These are phyloP conservation scores for Didymellaceae sp. DNA, from an alignment of 2,329 filamentous ascomycete genomes.

Conservation along the genomic window DNA sequence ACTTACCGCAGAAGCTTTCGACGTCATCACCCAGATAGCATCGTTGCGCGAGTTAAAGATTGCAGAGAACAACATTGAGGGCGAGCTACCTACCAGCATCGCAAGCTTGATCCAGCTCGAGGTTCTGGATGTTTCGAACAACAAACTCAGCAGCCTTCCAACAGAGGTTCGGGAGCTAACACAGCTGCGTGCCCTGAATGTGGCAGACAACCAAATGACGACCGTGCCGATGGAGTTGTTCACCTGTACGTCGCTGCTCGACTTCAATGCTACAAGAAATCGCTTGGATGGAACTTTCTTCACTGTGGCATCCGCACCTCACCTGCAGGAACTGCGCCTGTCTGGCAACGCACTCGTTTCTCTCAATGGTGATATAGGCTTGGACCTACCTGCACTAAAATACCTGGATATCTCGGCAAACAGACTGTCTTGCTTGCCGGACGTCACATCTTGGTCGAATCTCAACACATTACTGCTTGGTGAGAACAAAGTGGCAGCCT, in stretches of 20 bases:
- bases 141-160: conserved; percentile 76
- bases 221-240: conserved; percentile 74
- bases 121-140: conserved; percentile 79
- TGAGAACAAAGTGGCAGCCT: conserved; percentile 76
- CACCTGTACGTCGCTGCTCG: conserved; percentile 70
- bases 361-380: conserved; percentile 55
- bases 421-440: conserved; percentile 73
- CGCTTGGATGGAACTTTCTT: conserved; percentile 75
- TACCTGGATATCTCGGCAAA: conserved; percentile 82
- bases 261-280: conserved; percentile 80
- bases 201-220: conserved; percentile 79
- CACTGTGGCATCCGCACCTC: conserved; percentile 63
- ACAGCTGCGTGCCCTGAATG: conserved; percentile 75
- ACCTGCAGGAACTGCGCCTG: conserved; percentile 78
- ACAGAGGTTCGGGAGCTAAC: conserved; percentile 69
- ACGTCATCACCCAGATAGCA: conserved; percentile 74
- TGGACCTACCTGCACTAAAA: conserved; percentile 75
- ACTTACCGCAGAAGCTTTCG: conserved; percentile 73
- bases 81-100: conserved; percentile 65
- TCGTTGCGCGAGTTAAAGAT: conserved; percentile 81
- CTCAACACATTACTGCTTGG: conserved; percentile 77
- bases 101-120: conserved; percentile 73
- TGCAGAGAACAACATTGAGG: conserved; percentile 52
- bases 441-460: conserved; percentile 74
- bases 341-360: conserved; percentile 74